Evolutionary conservation across 23 red algal genomes (phyloP), one percentile per base, ranked within the genome.

Genomic region (Gracilaria domingensis): DNA sequence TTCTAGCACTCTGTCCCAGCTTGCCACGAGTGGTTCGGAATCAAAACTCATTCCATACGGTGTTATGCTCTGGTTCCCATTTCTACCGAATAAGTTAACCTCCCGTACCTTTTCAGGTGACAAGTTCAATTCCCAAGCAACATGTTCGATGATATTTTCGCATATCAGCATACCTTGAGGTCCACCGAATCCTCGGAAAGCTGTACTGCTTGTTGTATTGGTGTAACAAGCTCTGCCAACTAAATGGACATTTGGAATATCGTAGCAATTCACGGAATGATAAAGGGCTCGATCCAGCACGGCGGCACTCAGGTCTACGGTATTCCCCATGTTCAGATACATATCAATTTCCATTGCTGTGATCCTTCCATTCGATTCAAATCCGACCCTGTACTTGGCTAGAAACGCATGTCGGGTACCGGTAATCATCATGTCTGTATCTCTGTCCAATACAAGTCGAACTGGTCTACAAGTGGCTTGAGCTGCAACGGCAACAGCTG

Each of bases 121-220:
- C 51, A 75, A 2, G 18, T 71, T 66, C 57, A 59, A 39, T 8
- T 56, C 57, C 79, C 71, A 83, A 23, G 95, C 90, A 60, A 97
- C 90, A 38, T 97, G 90, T 49, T 93, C 82, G 32, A 97, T 87
- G 36, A 91, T 70, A 16, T 89, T 91, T 79, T 97, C 95, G 20
- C 74, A 79, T 30, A 97, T 90, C 73, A 94, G 45, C 95, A 97
- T 97, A 25, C 88, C 90, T 69, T 97, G 95, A 0, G 95, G 95
- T 28, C 83, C 95, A 12, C 95, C 95, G 67, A 97, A 97, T 12
- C 95, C 95, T 12, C 95, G 84, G 79, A 97, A 97, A 33, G 95
- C 95, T 51, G 95, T 97, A 33, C 60, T 81, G 29, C 84, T 90
- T 20, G 92, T 80, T 40, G 95, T 93, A 49, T 97, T 28, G 3